Conservation (phyloP, 345 rosid species). For the Lepidium africanum region DNA sequence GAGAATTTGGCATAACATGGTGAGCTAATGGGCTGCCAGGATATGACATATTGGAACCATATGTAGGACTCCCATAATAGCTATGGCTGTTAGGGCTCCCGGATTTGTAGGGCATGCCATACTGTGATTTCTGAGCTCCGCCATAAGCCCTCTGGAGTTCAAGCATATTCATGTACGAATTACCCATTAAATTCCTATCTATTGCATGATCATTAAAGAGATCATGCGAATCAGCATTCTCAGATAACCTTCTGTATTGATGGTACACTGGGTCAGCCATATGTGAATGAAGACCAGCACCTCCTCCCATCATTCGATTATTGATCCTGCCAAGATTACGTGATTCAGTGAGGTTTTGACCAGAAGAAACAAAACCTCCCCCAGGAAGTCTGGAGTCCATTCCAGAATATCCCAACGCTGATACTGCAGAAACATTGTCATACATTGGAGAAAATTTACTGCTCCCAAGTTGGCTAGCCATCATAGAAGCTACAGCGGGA, state of each 20-base stretch:
- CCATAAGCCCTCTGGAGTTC: constrained; percentile 64
- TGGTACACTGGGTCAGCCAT: constrained; percentile 61
- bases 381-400: constrained; percentile 60
- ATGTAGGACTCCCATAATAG: constrained; percentile 47
- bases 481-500: constrained; percentile 53
- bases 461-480: constrained; percentile 56
- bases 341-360: constrained; percentile 42
- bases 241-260: constrained; percentile 49
- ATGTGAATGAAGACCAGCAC: constrained; percentile 44
- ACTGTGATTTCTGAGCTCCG: constrained; percentile 61
- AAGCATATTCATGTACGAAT: constrained; percentile 46
- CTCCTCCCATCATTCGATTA: constrained; percentile 39
- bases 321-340: constrained; percentile 39
- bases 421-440: constrained; percentile 70
- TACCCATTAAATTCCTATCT: constrained; percentile 45
- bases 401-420: constrained; percentile 51
- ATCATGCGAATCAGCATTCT: constrained; percentile 41
- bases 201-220: constrained; percentile 41
- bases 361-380: constrained; percentile 40
- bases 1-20: constrained; percentile 48
- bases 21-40: constrained; percentile 59
- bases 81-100: constrained; percentile 50
- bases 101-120: constrained; percentile 46
- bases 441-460: constrained; percentile 51
- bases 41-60: constrained; percentile 50